phyloP scores from a whole-genome alignment of 2,329 filamentous ascomycete genomes.

The Amauroascus niger region DNA sequence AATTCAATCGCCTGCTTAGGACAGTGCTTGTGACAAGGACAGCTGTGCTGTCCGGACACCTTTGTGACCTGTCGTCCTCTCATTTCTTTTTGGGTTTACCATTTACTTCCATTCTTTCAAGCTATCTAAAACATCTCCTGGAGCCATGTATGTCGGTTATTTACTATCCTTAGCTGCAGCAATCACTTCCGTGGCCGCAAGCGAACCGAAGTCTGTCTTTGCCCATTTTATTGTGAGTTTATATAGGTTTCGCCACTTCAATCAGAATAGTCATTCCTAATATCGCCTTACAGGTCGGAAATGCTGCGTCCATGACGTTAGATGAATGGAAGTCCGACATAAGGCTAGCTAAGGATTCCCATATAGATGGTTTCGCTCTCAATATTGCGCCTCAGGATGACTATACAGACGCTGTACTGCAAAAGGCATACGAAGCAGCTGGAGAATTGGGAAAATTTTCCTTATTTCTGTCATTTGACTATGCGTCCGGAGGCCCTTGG shows the following conservation, averaged over 20 bases:
- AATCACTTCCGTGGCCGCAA: constrained; percentile 10
- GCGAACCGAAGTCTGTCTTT: constrained; percentile 25
- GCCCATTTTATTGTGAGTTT: constrained; percentile 32
- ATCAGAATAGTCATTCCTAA: neutral
- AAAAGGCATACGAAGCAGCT: constrained; percentile 25
- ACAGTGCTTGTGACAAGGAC: neutral
- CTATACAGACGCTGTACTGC: constrained; percentile 24
- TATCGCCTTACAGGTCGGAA: constrained; percentile 11
- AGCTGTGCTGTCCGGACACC: neutral
- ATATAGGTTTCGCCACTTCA: neutral
- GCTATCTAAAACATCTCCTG: neutral
- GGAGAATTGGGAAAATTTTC: constrained; percentile 26
- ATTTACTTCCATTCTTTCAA: neutral
- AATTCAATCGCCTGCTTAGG: neutral
- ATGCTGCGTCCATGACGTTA: constrained; percentile 15
- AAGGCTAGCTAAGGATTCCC: constrained; percentile 14
- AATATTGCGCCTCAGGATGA: constrained; percentile 28
- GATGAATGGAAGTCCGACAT: constrained; percentile 19
- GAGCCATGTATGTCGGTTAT: constrained; percentile 15
- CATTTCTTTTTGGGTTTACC: neutral
- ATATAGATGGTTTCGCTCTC: constrained; percentile 20
- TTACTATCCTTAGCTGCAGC: constrained; percentile 15
- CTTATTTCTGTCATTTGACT: constrained; percentile 34
- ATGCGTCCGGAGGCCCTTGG: constrained; percentile 28
- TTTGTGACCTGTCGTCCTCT: neutral